Conservation (phyloP, 176 grass and related monocot species). For the Tillandsia fasciculata region DNA sequence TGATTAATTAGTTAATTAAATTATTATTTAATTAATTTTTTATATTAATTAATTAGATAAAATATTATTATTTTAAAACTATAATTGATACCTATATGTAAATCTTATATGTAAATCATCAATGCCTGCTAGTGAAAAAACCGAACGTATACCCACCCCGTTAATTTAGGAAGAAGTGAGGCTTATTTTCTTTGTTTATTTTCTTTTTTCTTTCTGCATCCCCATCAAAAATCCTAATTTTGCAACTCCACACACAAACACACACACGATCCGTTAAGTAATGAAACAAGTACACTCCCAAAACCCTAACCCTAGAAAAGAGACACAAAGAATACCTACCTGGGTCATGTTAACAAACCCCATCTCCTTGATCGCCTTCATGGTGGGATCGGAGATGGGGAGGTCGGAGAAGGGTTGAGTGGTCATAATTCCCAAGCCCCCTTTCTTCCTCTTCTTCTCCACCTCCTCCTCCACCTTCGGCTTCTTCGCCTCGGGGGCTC, state of each 20-base stretch:
- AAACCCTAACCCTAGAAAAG: neutral
- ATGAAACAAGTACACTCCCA: neutral
- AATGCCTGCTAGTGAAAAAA: too few relatives aligned
- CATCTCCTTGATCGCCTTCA: slow-evolving; percentile 37
- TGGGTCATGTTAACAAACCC: slow-evolving; percentile 48
- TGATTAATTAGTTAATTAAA: too few relatives aligned
- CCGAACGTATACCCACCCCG: too few relatives aligned
- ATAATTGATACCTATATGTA: too few relatives aligned
- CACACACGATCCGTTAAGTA: neutral
- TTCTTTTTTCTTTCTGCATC: too few relatives aligned
- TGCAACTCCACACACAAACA: neutral
- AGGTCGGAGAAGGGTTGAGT: slow-evolving; percentile 26
- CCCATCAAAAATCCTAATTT: neutral
- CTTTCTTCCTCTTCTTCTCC: slow-evolving; percentile 24
- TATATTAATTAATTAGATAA: too few relatives aligned
- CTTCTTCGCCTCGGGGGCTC: slow-evolving; percentile 15
- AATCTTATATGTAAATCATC: too few relatives aligned
- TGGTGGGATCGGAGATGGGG: slow-evolving; percentile 26
- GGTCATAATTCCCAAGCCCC: slow-evolving; percentile 30
- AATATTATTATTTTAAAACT: too few relatives aligned
- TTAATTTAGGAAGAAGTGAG: too few relatives aligned
- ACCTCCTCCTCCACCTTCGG: slow-evolving; percentile 3
- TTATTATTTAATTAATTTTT: too few relatives aligned
- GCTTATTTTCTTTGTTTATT: too few relatives aligned
- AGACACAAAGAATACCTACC: slow-evolving; percentile 3